A percentile compares a stretch with the other conserved stretches of the same genome.
These are phyloP conservation scores for Mucor irregularis DNA, from an alignment of 371 early-diverging fungal species.

Conservation along the genomic window DNA sequence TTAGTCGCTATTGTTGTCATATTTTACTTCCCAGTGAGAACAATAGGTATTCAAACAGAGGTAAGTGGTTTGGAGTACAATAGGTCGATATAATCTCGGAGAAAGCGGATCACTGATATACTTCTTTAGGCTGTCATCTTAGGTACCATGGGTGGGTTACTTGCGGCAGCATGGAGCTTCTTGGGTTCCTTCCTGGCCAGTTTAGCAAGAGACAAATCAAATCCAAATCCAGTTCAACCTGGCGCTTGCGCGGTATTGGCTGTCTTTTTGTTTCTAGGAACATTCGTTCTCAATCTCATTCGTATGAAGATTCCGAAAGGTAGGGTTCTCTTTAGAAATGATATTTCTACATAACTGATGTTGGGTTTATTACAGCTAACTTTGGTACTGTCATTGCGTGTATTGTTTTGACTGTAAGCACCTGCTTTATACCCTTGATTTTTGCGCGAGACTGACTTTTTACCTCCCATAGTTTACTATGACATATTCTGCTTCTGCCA, in stretches of 20 bases:
- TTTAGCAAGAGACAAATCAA: constrained; percentile 25
- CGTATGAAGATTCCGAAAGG: constrained; percentile 39
- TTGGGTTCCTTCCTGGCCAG: constrained; percentile 38
- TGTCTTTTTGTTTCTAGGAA: constrained; percentile 37
- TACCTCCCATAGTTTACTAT: constrained; percentile 37
- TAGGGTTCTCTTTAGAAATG: not conserved
- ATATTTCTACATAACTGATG: not conserved
- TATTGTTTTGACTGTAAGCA: constrained; percentile 33
- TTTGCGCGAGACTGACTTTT: too few species aligned
- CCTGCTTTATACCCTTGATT: too few species aligned
- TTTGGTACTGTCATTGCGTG: constrained; percentile 40
- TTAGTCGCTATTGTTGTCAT: constrained; percentile 19
- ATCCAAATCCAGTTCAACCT: constrained; percentile 36
- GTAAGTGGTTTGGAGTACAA: constrained; percentile 1
- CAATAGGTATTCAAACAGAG: constrained; percentile 26
- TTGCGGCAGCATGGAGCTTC: constrained; percentile 30
- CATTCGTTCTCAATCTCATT: constrained; percentile 35
- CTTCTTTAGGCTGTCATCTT: constrained; percentile 25
- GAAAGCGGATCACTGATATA: not conserved
- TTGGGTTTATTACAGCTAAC: constrained; percentile 23
- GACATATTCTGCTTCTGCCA: constrained; percentile 26
- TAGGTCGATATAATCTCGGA: too few species aligned
- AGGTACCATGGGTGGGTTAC: constrained; percentile 31
- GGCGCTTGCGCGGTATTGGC: constrained; percentile 35
- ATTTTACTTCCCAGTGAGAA: constrained; percentile 26